phyloP scores from a whole-genome alignment of 2,329 filamentous ascomycete genomes.

The Aureobasidium sp. region DNA sequence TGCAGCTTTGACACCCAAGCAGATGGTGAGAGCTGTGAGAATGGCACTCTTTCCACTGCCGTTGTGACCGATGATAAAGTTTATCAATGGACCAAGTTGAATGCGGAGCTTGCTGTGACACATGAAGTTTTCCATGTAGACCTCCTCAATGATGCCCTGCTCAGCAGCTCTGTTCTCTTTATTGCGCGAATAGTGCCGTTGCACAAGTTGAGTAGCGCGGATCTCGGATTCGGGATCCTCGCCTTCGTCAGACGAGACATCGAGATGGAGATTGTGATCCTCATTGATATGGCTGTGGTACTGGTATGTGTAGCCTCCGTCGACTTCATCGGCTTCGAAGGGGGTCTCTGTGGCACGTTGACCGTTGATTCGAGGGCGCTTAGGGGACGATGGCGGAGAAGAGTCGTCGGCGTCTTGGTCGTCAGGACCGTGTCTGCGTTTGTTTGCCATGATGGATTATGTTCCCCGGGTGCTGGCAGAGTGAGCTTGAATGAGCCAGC shows the following conservation, averaged over 20 bases:
- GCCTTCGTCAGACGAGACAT: constrained; percentile 20
- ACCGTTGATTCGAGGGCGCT: background rate
- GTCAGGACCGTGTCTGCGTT: background rate
- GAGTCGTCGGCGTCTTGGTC: background rate
- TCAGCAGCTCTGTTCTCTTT: constrained; percentile 67
- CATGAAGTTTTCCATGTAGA: constrained; percentile 93
- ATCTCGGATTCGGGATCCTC: constrained; percentile 27
- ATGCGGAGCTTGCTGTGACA: constrained; percentile 79
- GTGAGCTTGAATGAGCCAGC: background rate
- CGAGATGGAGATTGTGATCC: constrained; percentile 4
- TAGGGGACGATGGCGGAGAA: background rate
- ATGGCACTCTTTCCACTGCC: constrained; percentile 97
- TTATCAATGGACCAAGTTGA: constrained; percentile 85
- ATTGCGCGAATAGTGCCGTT: constrained; percentile 23
- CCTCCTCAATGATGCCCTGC: constrained; percentile 79
- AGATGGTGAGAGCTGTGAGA: constrained; percentile 84
- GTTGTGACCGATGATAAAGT: constrained; percentile 97
- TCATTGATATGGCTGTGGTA: constrained; percentile 9
- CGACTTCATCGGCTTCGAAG: background rate
- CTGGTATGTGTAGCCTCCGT: constrained; percentile 12
- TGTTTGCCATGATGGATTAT: background rate
- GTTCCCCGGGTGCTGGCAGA: background rate
- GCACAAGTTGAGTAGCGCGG: constrained; percentile 25
- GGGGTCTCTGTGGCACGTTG: background rate
- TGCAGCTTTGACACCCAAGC: constrained; percentile 89